A percentile compares a stretch with the other conserved stretches of the same genome.
phyloP scores from a whole-genome alignment of 805 yeast species.

The Ogataea minuta region DNA sequence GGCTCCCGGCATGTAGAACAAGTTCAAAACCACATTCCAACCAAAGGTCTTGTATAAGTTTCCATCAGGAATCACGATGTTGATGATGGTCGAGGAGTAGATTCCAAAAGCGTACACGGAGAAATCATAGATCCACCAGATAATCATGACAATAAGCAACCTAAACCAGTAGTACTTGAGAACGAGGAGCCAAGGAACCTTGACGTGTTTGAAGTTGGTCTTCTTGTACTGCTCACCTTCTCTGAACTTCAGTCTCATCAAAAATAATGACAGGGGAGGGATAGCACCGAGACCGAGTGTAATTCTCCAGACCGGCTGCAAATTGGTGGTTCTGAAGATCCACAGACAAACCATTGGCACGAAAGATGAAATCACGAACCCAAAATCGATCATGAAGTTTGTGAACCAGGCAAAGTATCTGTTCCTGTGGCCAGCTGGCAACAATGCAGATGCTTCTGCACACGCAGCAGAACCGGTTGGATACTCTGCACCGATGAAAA shows the following conservation, averaged over 20 bases:
- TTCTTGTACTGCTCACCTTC: constrained; percentile 73
- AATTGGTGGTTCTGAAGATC: constrained; percentile 70
- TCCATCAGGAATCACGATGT: constrained; percentile 53
- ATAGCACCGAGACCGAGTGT: constrained; percentile 88
- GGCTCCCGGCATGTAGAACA: constrained; percentile 89
- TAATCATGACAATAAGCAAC: constrained; percentile 61
- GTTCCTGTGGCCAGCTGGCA: constrained; percentile 83
- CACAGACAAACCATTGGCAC: constrained; percentile 84
- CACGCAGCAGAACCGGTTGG: constrained; percentile 93
- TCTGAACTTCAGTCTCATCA: constrained; percentile 69
- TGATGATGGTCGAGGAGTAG: constrained; percentile 71
- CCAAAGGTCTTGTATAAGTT: constrained; percentile 77
- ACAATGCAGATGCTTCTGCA: constrained; percentile 79
- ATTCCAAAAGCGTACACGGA: constrained; percentile 84
- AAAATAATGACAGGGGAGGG: constrained; percentile 76
- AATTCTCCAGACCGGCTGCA: constrained; percentile 87
- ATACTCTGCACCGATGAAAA: constrained; percentile 93
- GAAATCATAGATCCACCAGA: constrained; percentile 93
- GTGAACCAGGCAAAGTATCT: constrained; percentile 90
- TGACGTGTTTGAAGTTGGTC: constrained; percentile 61
- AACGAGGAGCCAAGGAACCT: constrained; percentile 65
- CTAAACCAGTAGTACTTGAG: constrained; percentile 85
- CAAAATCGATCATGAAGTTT: constrained; percentile 80
- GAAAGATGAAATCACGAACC: constrained; percentile 80
- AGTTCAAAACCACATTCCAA: constrained; percentile 86